phyloP scores from a whole-genome alignment of 2,329 filamentous ascomycete genomes.

The Aspergillus niger region DNA sequence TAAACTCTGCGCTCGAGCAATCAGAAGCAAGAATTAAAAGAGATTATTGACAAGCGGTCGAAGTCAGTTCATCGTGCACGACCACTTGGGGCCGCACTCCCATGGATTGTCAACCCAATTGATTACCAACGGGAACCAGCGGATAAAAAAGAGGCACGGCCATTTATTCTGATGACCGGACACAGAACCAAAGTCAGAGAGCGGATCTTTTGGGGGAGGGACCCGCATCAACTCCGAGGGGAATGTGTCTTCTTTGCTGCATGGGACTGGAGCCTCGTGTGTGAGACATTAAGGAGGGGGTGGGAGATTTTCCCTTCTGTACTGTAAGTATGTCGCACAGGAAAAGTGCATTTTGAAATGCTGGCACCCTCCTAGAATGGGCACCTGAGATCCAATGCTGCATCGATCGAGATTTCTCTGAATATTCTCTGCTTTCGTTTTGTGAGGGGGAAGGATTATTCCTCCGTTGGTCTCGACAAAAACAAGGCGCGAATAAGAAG shows the following conservation, averaged over 20 bases:
- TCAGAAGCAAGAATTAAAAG: neutral
- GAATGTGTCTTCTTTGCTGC: neutral
- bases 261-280: conserved; percentile 7
- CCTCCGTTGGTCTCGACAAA: too few species aligned
- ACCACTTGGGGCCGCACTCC: too few species aligned
- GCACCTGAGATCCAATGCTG: neutral
- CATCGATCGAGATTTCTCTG: neutral
- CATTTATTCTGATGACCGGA: neutral
- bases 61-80: neutral
- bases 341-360: neutral
- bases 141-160: neutral
- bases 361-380: neutral
- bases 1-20: neutral
- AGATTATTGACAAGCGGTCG: neutral
- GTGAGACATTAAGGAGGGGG: conserved; percentile 3
- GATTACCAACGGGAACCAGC: neutral
- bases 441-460: too few species aligned
- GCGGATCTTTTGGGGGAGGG: neutral
- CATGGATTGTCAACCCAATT: neutral
- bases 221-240: neutral
- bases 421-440: too few species aligned
- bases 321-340: conserved; percentile 8
- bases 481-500: too few species aligned
- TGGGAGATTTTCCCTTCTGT: too few species aligned
- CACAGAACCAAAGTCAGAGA: neutral